Conservation (phyloP, 139 green algal species). For the Volvox africanus region DNA sequence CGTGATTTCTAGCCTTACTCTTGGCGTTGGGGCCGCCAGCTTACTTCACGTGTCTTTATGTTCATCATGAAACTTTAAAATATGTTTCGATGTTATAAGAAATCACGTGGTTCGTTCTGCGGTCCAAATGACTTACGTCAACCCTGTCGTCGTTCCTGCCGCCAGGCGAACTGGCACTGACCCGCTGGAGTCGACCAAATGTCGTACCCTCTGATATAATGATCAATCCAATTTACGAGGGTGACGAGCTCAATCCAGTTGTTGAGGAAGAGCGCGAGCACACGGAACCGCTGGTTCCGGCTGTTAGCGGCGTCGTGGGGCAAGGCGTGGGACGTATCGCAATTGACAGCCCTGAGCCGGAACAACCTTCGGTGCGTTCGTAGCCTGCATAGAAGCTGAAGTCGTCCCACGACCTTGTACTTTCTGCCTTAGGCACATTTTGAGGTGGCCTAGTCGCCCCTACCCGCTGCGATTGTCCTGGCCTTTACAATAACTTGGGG, state of each 20-base stretch:
- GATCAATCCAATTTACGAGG: conserved; percentile 25
- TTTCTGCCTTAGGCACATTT: background rate
- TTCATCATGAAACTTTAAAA: background rate
- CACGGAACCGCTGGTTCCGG: background rate
- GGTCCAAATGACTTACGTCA: background rate
- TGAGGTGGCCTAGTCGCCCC: background rate
- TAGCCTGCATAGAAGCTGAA: background rate
- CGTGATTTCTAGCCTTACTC: background rate
- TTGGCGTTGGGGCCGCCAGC: background rate
- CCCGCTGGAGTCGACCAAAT: background rate
- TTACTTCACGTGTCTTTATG: background rate
- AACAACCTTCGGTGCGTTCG: background rate
- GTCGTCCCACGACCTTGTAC: background rate
- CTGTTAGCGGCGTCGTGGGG: background rate
- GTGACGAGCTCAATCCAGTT: conserved; percentile 13
- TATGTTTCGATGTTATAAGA: background rate
- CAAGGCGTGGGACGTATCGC: background rate
- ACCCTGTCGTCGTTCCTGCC: background rate
- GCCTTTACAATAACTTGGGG: too few relatives aligned
- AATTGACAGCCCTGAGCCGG: background rate
- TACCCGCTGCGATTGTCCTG: background rate
- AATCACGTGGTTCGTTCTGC: background rate
- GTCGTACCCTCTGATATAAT: background rate
- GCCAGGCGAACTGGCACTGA: background rate
- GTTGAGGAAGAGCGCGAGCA: conserved; percentile 22